Conservation (phyloP, 2,329 filamentous ascomycete species). For the Penicillium polonicum region DNA sequence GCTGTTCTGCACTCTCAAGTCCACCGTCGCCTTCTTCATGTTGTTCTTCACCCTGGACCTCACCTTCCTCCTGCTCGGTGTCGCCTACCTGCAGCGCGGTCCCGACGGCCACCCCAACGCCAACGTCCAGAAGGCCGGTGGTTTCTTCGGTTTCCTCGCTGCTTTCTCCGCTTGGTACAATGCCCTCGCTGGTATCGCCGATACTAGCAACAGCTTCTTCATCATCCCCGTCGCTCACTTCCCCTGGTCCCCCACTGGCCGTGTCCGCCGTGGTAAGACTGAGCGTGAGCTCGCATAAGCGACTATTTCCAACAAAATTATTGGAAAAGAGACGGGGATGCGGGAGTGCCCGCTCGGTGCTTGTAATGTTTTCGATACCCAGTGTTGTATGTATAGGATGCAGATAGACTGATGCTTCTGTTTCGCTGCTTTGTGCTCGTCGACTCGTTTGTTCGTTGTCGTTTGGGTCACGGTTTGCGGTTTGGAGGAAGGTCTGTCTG, state of each 20-base stretch:
- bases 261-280: constrained; percentile 57
- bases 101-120: constrained; percentile 40
- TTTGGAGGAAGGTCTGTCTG: background rate
- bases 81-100: constrained; percentile 60
- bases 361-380: constrained; percentile 39
- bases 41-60: constrained; percentile 77
- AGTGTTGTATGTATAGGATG: constrained; percentile 22
- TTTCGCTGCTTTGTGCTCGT: background rate
- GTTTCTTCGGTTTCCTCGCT: constrained; percentile 75
- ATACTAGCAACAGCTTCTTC: constrained; percentile 76
- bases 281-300: constrained; percentile 44
- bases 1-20: constrained; percentile 71
- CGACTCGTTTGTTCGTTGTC: constrained; percentile 14
- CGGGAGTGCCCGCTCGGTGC: constrained; percentile 5
- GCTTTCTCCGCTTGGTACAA: constrained; percentile 88
- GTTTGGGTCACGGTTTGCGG: background rate
- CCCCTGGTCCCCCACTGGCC: constrained; percentile 83
- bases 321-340: background rate
- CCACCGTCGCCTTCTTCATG: constrained; percentile 73
- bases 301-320: background rate
- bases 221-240: constrained; percentile 90
- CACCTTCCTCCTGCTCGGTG: constrained; percentile 70
- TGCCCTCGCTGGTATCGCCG: constrained; percentile 76
- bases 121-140: constrained; percentile 66
- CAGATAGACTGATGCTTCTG: background rate